phyloP scores from a whole-genome alignment of 1,284 basidiomycete genomes.

The Xerocomus nothofagi region DNA sequence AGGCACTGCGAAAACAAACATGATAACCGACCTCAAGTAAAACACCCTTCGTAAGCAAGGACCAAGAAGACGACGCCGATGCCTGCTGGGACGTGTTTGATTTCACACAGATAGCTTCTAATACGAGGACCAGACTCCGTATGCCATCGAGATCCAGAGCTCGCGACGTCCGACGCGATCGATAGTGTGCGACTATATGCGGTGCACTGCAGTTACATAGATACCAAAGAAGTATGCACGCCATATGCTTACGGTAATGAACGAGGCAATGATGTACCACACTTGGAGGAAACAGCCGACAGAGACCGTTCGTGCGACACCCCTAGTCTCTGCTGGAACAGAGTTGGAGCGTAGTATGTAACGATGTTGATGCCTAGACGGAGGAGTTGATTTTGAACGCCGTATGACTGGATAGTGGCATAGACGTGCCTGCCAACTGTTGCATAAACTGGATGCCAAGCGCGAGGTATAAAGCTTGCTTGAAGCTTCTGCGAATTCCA shows the following conservation, averaged over 20 bases:
- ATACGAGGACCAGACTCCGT: slow-evolving; percentile 11
- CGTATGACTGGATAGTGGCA: not conserved
- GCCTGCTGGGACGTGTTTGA: slow-evolving; percentile 12
- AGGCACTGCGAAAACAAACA: not conserved
- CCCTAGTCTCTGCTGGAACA: slow-evolving; percentile 14
- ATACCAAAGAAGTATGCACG: too few relatives aligned
- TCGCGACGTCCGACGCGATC: slow-evolving; percentile 20
- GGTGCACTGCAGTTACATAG: not conserved
- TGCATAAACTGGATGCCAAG: slow-evolving; percentile 21
- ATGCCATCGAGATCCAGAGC: slow-evolving; percentile 20
- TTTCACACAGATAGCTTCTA: slow-evolving; percentile 14
- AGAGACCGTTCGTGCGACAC: slow-evolving; percentile 17
- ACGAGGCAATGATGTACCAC: slow-evolving; percentile 17
- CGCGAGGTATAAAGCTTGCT: slow-evolving; percentile 17
- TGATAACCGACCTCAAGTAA: slow-evolving; percentile 11
- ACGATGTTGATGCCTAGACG: slow-evolving; percentile 20
- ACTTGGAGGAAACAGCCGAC: slow-evolving; percentile 17
- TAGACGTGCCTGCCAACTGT: slow-evolving; percentile 15
- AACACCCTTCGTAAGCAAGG: slow-evolving; percentile 16
- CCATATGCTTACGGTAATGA: slow-evolving; percentile 10
- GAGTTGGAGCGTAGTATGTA: slow-evolving; percentile 17
- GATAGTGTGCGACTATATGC: slow-evolving; percentile 14
- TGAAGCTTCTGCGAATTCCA: slow-evolving; percentile 8
- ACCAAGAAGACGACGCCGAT: slow-evolving; percentile 17
- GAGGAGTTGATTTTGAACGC: not conserved